Evolutionary conservation across 2,329 filamentous ascomycete species (phyloP).

Genomic region (Alternaria brassicicola): DNA sequence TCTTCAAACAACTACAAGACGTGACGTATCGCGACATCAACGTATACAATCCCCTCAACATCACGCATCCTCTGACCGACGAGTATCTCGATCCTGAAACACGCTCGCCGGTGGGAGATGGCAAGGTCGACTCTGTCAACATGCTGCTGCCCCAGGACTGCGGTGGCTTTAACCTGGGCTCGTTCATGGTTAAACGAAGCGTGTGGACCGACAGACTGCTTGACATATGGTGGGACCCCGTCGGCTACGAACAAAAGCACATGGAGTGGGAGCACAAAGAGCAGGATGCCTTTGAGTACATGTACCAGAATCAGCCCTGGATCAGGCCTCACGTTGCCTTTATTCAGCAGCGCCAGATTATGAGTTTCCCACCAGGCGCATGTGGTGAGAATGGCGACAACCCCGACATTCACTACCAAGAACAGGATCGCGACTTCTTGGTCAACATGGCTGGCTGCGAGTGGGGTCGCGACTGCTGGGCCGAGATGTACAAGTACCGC

Average conservation of each 20-base stretch:
- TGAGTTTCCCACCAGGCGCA: slow-evolving; percentile 89
- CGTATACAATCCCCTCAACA: slow-evolving; percentile 91
- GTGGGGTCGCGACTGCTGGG: slow-evolving; percentile 97
- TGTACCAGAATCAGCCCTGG: slow-evolving; percentile 93
- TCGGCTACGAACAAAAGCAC: slow-evolving; percentile 96
- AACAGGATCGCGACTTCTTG: slow-evolving; percentile 85
- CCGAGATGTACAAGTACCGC: slow-evolving; percentile 94
- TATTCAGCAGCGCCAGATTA: slow-evolving; percentile 88
- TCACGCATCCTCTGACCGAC: slow-evolving; percentile 78
- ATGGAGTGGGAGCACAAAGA: slow-evolving; percentile 99
- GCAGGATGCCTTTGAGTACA: slow-evolving; percentile 90
- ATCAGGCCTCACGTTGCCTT: slow-evolving; percentile 87
- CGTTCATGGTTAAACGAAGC: slow-evolving; percentile 87
- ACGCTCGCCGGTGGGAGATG: slow-evolving; percentile 76
- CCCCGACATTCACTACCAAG: slow-evolving; percentile 80
- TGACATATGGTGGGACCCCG: slow-evolving; percentile 98
- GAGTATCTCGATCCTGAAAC: slow-evolving; percentile 77
- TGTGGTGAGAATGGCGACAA: slow-evolving; percentile 81
- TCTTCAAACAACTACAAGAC: slow-evolving; percentile 79
- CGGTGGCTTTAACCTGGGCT: slow-evolving; percentile 92
- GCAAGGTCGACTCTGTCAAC: slow-evolving; percentile 78
- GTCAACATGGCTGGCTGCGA: slow-evolving; percentile 99
- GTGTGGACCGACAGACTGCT: slow-evolving; percentile 89
- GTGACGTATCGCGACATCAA: slow-evolving; percentile 95
- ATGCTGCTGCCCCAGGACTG: slow-evolving; percentile 92